Percentiles rank a stretch among this genome's conserved stretches.
Evolutionary conservation across 2,329 filamentous ascomycete genomes (phyloP).

Genomic region (Elsinoe arachidis): DNA sequence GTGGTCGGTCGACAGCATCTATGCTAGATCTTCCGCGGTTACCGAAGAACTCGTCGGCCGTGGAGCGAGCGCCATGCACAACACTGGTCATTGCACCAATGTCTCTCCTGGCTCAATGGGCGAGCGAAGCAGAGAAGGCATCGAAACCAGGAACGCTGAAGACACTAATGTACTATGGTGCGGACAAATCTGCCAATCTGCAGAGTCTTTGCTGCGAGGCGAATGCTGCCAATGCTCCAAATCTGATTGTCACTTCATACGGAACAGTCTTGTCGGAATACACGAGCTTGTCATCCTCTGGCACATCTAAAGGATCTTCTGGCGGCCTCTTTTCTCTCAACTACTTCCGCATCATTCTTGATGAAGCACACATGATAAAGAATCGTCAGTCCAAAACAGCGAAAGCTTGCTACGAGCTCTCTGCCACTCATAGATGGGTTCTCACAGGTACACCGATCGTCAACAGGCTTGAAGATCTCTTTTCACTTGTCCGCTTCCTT

Average conservation of each 20-base stretch:
- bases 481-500: conserved; percentile 84
- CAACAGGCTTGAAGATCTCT: conserved; percentile 88
- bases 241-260: conserved; percentile 91
- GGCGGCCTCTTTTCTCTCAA: conserved; percentile 76
- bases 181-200: conserved; percentile 71
- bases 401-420: conserved; percentile 85
- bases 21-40: conserved; percentile 57
- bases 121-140: conserved; percentile 86
- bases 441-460: conserved; percentile 95
- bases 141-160: conserved; percentile 76
- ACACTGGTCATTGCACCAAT: conserved; percentile 95
- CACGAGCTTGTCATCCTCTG: conserved; percentile 59
- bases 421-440: conserved; percentile 80
- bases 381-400: conserved; percentile 80
- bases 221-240: conserved; percentile 68
- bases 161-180: conserved; percentile 84
- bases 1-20: conserved; percentile 14
- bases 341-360: conserved; percentile 90
- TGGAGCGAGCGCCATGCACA: conserved; percentile 70
- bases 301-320: conserved; percentile 56
- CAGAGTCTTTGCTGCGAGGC: conserved; percentile 67
- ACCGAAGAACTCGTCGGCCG: conserved; percentile 45
- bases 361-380: conserved; percentile 94
- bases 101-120: conserved; percentile 94
- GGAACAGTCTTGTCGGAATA: conserved; percentile 87